These are phyloP conservation scores for Venustampulla echinocandica DNA, from an alignment of 495 filamentous ascomycete species.

Conservation along the genomic window DNA sequence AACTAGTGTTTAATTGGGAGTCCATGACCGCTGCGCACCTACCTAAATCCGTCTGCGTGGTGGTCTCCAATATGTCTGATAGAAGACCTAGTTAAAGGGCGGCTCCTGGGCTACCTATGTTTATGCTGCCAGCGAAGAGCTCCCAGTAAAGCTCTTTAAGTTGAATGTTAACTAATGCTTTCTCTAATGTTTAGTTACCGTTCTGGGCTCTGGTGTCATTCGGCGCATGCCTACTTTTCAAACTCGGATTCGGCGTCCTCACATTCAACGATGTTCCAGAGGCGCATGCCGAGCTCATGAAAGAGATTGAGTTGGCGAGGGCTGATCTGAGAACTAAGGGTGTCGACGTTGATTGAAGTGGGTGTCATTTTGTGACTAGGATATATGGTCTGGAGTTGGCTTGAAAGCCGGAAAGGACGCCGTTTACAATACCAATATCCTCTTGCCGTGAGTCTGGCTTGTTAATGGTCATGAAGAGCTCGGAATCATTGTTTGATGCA, in stretches of 20 bases:
- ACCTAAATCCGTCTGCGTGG: no score
- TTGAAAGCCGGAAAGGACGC: neutral
- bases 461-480: neutral
- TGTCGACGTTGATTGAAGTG: constrained; percentile 59
- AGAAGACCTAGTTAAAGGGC: no score
- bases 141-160: no score
- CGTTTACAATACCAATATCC: neutral
- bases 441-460: neutral
- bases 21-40: no score
- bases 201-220: constrained; percentile 89
- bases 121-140: no score
- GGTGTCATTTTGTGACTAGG: neutral
- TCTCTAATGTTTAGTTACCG: constrained; percentile 70
- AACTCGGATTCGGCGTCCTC: constrained; percentile 81
- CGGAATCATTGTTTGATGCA: no score
- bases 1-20: no score
- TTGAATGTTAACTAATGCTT: no score
- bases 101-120: no score
- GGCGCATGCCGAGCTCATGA: constrained; percentile 83
- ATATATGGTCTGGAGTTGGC: neutral
- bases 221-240: constrained; percentile 87
- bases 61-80: no score
- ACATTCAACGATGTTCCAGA: constrained; percentile 95
- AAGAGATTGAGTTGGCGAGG: constrained; percentile 64
- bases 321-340: constrained; percentile 57